Conservation (phyloP, 768 basidiomycete genomes). For the Multifurca ochricompacta region DNA sequence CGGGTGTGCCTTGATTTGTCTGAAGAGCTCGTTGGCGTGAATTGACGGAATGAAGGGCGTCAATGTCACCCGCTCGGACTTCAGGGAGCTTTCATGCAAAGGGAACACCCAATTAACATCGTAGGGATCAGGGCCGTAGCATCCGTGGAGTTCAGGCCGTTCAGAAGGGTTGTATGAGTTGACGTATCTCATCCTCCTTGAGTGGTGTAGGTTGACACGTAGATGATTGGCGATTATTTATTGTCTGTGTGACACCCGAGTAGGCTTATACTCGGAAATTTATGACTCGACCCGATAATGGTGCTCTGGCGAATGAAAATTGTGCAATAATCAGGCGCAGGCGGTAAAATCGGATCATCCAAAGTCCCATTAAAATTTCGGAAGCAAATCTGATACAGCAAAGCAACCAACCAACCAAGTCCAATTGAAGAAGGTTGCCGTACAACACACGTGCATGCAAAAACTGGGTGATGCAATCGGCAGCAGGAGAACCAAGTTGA, state of each 20-base stretch:
- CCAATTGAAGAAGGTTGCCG: background rate
- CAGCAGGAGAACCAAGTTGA: background rate
- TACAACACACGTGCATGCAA: background rate
- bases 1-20: conserved; percentile 22
- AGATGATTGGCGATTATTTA: too few species aligned
- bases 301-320: too few species aligned
- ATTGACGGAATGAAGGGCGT: conserved; percentile 33
- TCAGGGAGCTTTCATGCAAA: conserved; percentile 26
- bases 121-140: conserved; percentile 27
- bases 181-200: conserved; percentile 6
- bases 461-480: background rate
- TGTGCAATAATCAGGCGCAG: too few species aligned
- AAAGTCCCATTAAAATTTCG: too few species aligned
- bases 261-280: too few species aligned
- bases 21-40: conserved; percentile 28
- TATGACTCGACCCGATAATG: too few species aligned
- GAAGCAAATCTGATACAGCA: background rate
- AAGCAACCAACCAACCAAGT: too few species aligned
- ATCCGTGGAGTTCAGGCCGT: conserved; percentile 2
- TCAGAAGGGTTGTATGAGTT: background rate
- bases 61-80: conserved; percentile 33
- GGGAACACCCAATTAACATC: conserved; percentile 35
- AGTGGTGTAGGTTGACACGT: too few species aligned
- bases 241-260: background rate
- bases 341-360: too few species aligned